Evolutionary conservation across 345 rosid species (phyloP).

Genomic region (Cardamine resedifolia): DNA sequence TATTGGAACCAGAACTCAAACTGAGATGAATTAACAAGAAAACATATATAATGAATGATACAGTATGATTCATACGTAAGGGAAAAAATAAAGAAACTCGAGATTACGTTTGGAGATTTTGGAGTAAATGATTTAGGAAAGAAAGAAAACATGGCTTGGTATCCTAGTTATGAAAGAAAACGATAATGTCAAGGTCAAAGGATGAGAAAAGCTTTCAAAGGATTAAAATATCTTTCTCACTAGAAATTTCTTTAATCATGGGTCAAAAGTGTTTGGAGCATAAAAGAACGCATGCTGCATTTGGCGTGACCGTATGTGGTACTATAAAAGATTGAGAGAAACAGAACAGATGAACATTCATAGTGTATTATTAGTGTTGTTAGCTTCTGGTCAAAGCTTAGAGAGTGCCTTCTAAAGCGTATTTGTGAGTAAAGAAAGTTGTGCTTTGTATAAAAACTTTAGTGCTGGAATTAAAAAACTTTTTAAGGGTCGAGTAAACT

Average conservation of each 20-base stretch:
- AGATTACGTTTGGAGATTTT: no score
- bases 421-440: not conserved
- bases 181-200: not conserved
- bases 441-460: not conserved
- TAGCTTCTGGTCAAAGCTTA: not conserved
- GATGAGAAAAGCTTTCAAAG: not conserved
- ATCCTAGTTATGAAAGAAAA: no score
- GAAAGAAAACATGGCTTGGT: no score
- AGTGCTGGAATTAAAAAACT: not conserved
- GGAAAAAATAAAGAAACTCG: no score
- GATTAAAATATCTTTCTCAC: not conserved
- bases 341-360: not conserved
- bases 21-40: no score
- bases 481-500: not conserved
- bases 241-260: not conserved
- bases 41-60: no score
- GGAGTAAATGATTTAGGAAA: no score
- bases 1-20: no score
- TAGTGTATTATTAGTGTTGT: not conserved
- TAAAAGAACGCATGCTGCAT: not conserved
- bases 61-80: no score
- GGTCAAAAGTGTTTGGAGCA: not conserved
- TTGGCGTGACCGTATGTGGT: not conserved
- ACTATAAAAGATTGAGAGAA: not conserved
- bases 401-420: not conserved